Evolutionary conservation across 2,329 filamentous ascomycete genomes (phyloP).

Genomic region (Fonsecaea nubica): DNA sequence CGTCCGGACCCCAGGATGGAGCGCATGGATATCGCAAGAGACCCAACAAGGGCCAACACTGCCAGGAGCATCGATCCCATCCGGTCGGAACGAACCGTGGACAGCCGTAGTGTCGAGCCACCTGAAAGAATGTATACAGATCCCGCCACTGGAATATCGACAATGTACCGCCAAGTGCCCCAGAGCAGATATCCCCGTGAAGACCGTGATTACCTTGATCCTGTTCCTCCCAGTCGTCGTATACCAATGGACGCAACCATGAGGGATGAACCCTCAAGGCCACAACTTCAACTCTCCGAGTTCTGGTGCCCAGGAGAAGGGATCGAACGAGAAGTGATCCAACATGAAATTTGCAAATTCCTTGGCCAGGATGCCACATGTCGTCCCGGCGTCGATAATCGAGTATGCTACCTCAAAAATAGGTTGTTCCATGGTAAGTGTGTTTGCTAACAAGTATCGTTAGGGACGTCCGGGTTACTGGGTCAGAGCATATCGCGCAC

Average conservation of each 20-base stretch:
- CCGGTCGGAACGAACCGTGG: slow-evolving; percentile 29
- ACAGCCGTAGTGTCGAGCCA: slow-evolving; percentile 27
- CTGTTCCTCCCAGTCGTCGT: slow-evolving; percentile 44
- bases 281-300: slow-evolving; percentile 65
- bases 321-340: slow-evolving; percentile 83
- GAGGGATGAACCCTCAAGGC: slow-evolving; percentile 27
- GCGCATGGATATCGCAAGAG: slow-evolving; percentile 23
- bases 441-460: slow-evolving; percentile 44
- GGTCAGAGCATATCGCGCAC: slow-evolving; percentile 78
- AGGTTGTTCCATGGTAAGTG: slow-evolving; percentile 23
- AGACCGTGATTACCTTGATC: slow-evolving; percentile 40
- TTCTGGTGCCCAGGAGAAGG: slow-evolving; percentile 81
- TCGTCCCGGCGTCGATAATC: slow-evolving; percentile 73
- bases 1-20: slow-evolving; percentile 20
- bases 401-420: slow-evolving; percentile 60
- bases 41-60: slow-evolving; percentile 32
- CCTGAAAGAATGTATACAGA: slow-evolving; percentile 26
- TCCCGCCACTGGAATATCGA: slow-evolving; percentile 32
- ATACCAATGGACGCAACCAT: slow-evolving; percentile 45
- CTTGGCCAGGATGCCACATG: slow-evolving; percentile 79
- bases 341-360: slow-evolving; percentile 82
- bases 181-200: slow-evolving; percentile 34
- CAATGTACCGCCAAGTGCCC: slow-evolving; percentile 30
- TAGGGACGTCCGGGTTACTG: slow-evolving; percentile 74
- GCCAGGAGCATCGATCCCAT: slow-evolving; percentile 28